These are phyloP conservation scores for Tulasnella sp. DNA, from an alignment of 768 basidiomycete genomes.

Conservation along the genomic window DNA sequence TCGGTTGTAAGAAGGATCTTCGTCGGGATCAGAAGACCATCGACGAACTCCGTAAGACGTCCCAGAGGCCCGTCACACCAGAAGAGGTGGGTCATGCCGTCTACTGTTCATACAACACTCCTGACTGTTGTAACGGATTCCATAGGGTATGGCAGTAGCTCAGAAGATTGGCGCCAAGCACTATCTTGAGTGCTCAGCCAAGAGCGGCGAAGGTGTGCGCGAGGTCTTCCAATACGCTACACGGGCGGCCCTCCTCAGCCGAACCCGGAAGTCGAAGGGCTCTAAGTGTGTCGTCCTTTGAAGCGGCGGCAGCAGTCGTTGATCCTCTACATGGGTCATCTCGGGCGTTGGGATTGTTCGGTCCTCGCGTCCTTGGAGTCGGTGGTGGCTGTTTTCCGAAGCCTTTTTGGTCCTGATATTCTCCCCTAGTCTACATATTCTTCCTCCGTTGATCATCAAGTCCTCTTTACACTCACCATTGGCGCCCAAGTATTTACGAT, in stretches of 20 bases:
- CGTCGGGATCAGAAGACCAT: constrained; percentile 86
- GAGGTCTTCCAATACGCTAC: constrained; percentile 99
- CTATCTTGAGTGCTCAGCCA: constrained; percentile 96
- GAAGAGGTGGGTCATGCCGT: constrained; percentile 59
- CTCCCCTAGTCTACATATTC: not conserved
- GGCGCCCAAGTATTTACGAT: not conserved
- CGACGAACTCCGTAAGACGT: constrained; percentile 88
- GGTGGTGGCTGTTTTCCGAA: not conserved
- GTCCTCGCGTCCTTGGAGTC: not conserved
- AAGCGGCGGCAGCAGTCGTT: not conserved
- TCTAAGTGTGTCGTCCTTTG: constrained; percentile 21
- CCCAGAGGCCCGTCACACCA: constrained; percentile 86
- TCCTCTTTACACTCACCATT: not conserved
- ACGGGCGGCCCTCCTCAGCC: constrained; percentile 71
- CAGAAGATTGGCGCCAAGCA: constrained; percentile 95
- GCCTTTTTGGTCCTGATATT: not conserved
- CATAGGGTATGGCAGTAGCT: constrained; percentile 88
- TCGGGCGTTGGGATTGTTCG: too few relatives aligned
- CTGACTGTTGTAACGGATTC: not conserved
- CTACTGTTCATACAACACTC: not conserved
- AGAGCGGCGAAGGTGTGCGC: constrained; percentile 90
- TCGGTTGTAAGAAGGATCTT: constrained; percentile 98
- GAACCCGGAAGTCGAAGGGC: constrained; percentile 23
- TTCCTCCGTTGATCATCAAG: not conserved
- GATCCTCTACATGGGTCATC: not conserved